Conservation (phyloP, 495 filamentous ascomycete genomes). For the Aspergillus sclerotioniger region DNA sequence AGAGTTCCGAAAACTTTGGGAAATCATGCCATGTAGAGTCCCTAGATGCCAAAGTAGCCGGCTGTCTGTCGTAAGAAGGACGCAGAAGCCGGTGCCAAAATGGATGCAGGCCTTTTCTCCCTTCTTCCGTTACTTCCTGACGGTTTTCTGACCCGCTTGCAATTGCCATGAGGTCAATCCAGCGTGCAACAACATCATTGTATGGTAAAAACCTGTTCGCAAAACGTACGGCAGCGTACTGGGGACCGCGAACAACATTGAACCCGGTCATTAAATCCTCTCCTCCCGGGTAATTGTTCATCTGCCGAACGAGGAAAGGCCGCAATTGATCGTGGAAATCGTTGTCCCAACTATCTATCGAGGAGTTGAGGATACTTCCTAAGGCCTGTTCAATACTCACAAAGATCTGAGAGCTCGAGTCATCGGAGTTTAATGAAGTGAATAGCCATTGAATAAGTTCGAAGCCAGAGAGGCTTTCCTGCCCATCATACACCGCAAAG, state of each 20-base stretch:
- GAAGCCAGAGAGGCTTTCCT: conserved; percentile 49
- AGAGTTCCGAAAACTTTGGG: conserved; percentile 43
- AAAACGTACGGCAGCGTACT: conserved; percentile 83
- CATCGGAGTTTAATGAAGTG: conserved; percentile 74
- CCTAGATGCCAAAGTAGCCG: conserved; percentile 14
- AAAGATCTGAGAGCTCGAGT: conserved; percentile 67
- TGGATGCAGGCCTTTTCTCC: conserved; percentile 79
- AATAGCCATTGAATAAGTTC: conserved; percentile 76
- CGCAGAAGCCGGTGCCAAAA: conserved; percentile 74
- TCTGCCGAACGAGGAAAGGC: conserved; percentile 63
- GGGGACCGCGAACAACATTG: conserved; percentile 59
- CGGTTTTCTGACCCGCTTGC: conserved; percentile 59
- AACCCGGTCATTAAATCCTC: conserved; percentile 37
- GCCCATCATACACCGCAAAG: conserved; percentile 29
- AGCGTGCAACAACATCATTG: conserved; percentile 72
- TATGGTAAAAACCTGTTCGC: conserved; percentile 87
- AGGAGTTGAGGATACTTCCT: conserved; percentile 67
- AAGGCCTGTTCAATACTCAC: conserved; percentile 89
- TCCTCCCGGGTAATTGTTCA: conserved; percentile 55
- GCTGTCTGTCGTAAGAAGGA: conserved; percentile 37
- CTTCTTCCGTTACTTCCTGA: conserved; percentile 85
- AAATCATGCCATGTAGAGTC: conserved; percentile 39
- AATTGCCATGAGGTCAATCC: conserved; percentile 82
- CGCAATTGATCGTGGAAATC: conserved; percentile 50
- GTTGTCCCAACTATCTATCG: conserved; percentile 45